phyloP scores from a whole-genome alignment of 805 yeast species.

The Candida pseudoglaebosa region DNA sequence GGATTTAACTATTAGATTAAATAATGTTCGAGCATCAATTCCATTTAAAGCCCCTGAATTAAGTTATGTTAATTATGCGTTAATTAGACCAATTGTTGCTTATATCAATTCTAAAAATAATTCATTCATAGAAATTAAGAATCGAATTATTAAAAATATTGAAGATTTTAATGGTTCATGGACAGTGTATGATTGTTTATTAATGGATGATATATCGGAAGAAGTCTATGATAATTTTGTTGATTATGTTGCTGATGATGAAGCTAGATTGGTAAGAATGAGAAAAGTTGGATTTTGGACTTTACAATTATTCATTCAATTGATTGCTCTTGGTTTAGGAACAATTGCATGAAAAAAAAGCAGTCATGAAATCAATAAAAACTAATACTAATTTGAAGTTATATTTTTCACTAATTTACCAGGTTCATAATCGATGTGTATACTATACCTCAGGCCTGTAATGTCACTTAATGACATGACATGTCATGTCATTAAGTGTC shows the following conservation, averaged over 20 bases:
- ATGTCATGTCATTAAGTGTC: no score
- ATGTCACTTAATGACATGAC: no score
- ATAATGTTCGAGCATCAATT: constrained; percentile 82
- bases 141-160: constrained; percentile 73
- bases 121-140: constrained; percentile 83
- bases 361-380: background rate
- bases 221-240: constrained; percentile 91
- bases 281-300: constrained; percentile 92
- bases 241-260: constrained; percentile 83
- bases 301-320: constrained; percentile 75
- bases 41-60: constrained; percentile 86
- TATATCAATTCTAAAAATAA: constrained; percentile 80
- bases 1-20: constrained; percentile 74
- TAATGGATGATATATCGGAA: constrained; percentile 87
- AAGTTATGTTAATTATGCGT: constrained; percentile 87
- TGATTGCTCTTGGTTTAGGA: constrained; percentile 78
- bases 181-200: constrained; percentile 87
- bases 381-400: no score
- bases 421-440: no score
- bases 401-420: no score
- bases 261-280: constrained; percentile 65
- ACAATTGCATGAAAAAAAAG: constrained; percentile 27
- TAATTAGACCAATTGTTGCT: constrained; percentile 91
- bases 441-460: no score
- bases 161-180: constrained; percentile 92